Percentiles rank a stretch among this genome's conserved stretches.
Conservation (phyloP, 176 grass and related monocot species). For the Carex kokanica region DNA sequence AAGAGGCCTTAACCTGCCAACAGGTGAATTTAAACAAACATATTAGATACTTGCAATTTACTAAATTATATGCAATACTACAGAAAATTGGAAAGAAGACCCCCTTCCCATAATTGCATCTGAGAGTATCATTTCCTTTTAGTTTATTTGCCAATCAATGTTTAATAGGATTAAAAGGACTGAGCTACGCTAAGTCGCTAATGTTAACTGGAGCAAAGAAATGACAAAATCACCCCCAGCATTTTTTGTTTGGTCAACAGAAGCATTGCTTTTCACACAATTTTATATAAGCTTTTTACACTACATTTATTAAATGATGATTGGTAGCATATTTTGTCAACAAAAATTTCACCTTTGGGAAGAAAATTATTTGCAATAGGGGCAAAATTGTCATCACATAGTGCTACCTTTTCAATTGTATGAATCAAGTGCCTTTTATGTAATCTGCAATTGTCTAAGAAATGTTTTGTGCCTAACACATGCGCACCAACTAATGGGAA, state of each 20-base stretch:
- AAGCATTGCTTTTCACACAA: neutral
- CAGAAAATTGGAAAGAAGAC: neutral
- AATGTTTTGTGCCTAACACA: neutral
- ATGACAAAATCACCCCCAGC: neutral
- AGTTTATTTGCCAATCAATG: neutral
- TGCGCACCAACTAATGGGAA: neutral
- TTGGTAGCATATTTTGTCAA: neutral
- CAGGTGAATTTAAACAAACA: neutral
- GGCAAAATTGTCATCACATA: neutral
- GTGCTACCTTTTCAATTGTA: neutral
- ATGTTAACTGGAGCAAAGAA: neutral
- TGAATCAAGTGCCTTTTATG: neutral
- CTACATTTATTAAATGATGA: neutral
- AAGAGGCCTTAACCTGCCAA: slow-evolving; percentile 55
- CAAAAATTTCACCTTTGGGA: neutral
- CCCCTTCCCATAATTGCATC: neutral
- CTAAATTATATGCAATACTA: neutral
- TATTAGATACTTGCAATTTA: slow-evolving; percentile 10
- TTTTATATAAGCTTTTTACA: neutral
- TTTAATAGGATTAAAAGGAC: neutral
- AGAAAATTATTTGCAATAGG: neutral
- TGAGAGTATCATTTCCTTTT: neutral
- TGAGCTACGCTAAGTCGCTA: neutral
- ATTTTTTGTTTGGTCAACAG: neutral
- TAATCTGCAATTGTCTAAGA: neutral